These are phyloP conservation scores for Kwoniella europaea DNA, from an alignment of 768 basidiomycete genomes.

Conservation along the genomic window DNA sequence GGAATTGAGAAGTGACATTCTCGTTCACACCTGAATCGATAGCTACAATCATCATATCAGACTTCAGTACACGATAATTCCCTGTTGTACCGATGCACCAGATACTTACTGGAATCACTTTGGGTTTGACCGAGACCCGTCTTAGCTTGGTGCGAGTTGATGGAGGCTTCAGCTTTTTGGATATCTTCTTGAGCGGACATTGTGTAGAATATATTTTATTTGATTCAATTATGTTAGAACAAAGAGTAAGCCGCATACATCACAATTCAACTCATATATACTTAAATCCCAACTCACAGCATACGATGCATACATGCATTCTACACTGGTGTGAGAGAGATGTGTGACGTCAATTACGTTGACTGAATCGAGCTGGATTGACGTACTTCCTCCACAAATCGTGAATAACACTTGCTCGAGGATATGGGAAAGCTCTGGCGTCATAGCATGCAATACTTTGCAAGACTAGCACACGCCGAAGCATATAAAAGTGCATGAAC, in stretches of 20 bases:
- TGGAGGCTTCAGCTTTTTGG: slow-evolving; percentile 26
- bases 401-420: too few species aligned
- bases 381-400: slow-evolving; percentile 2
- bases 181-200: slow-evolving; percentile 31
- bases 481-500: too few species aligned
- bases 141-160: slow-evolving; percentile 33
- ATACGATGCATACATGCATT: not conserved
- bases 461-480: not conserved
- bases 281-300: not conserved
- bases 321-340: too few species aligned
- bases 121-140: slow-evolving; percentile 20
- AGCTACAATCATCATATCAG: slow-evolving; percentile 6
- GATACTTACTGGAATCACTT: slow-evolving; percentile 37
- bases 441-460: slow-evolving; percentile 5
- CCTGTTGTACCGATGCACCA: too few species aligned
- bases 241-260: not conserved
- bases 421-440: not conserved
- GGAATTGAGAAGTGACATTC: slow-evolving; percentile 44
- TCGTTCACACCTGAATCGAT: slow-evolving; percentile 45
- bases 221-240: too few species aligned
- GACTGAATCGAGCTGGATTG: not conserved
- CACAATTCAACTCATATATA: not conserved
- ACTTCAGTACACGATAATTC: too few species aligned
- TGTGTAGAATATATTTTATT: not conserved
- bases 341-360: slow-evolving; percentile 18